Base-by-base conservation (phyloP, 1,284 basidiomycete species). In the Cryptococcus sp. region DNA sequence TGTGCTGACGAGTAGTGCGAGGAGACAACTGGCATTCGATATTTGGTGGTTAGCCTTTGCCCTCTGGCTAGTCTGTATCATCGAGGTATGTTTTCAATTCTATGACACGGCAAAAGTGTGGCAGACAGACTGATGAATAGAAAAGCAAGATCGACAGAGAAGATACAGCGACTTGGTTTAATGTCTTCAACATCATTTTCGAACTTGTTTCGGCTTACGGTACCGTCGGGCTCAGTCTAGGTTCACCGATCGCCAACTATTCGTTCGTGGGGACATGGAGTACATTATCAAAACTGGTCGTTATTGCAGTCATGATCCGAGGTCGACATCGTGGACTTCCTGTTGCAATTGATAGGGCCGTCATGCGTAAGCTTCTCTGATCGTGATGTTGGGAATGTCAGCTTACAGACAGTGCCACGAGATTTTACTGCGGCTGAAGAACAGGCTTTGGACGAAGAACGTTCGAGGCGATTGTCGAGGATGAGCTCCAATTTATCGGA, bases 281-380 rank as follows among this genome's bases (percentile, higher is more conserved):
- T 7, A 83, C 86, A 0, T 74, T 96, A 3, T 92, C 91, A 0
- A 98, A 97, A 73, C 79, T 98, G 21, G 85, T 97, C 49, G 70
- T 97, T 19, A 84, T 83, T 61, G 69, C 81, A 3, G 91, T 97
- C 60, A 97, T 98, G 90, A 79, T 98, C 50, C 85, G 93, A 57
- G 93, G 93, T 7, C 81, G 92, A 11, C 93, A 98, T 74, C 84
- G 94, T 45, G 91, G 91, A 3, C 76, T 91, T 4, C 88, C 88
- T 0, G 85, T 87, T 16, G 90, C 91, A 16, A 75, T 75, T 39
- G 73, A 75, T 54, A 72, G 74, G 22, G 72, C 74, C 18, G 72
- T 75, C 49, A 75, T 75, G 72, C 54, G 67, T 60, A 47, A 54
- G 66, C 58, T 13, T 4, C 7, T 19, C 39, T 13, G 19, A 19